A percentile compares a stretch with the other conserved stretches of the same genome.
phyloP scores from a whole-genome alignment of 805 yeast species.

The Metschnikowia lunata region DNA sequence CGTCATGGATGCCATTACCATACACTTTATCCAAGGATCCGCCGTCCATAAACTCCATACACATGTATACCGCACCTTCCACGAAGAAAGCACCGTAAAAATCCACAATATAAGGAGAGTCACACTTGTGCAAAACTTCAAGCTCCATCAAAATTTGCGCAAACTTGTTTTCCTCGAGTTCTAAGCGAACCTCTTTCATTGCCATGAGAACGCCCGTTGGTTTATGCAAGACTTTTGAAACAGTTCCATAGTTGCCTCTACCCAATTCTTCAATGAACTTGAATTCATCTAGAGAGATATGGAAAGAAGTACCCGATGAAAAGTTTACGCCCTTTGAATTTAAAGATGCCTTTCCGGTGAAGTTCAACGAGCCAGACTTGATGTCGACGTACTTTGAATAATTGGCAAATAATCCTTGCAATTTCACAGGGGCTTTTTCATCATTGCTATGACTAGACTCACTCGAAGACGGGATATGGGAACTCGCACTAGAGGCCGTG shows the following conservation, averaged over 20 bases:
- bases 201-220: slow-evolving; percentile 95
- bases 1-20: slow-evolving; percentile 57
- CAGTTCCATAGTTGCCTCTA: slow-evolving; percentile 95
- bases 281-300: slow-evolving; percentile 79
- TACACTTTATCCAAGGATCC: slow-evolving; percentile 88
- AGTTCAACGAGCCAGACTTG: slow-evolving; percentile 85
- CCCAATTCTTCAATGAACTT: slow-evolving; percentile 86
- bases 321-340: slow-evolving; percentile 92
- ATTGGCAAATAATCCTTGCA: slow-evolving; percentile 69
- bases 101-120: slow-evolving; percentile 87
- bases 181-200: slow-evolving; percentile 92
- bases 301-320: slow-evolving; percentile 79
- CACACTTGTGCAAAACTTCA: slow-evolving; percentile 88
- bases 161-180: slow-evolving; percentile 89
- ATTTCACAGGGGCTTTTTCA: slow-evolving; percentile 11
- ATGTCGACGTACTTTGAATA: slow-evolving; percentile 87
- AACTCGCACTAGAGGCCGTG: slow-evolving; percentile 13
- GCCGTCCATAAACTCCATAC: slow-evolving; percentile 97
- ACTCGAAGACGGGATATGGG: slow-evolving; percentile 18
- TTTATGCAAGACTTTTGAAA: slow-evolving; percentile 84
- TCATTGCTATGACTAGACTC: slow-evolving; percentile 13
- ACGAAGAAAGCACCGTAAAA: slow-evolving; percentile 96
- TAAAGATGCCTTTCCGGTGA: slow-evolving; percentile 88
- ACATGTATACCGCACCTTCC: slow-evolving; percentile 97
- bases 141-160: slow-evolving; percentile 94